Evolutionary conservation across 805 yeast genomes (phyloP), one percentile per base, ranked within the genome.

Genomic region (Candida sanyiensis): DNA sequence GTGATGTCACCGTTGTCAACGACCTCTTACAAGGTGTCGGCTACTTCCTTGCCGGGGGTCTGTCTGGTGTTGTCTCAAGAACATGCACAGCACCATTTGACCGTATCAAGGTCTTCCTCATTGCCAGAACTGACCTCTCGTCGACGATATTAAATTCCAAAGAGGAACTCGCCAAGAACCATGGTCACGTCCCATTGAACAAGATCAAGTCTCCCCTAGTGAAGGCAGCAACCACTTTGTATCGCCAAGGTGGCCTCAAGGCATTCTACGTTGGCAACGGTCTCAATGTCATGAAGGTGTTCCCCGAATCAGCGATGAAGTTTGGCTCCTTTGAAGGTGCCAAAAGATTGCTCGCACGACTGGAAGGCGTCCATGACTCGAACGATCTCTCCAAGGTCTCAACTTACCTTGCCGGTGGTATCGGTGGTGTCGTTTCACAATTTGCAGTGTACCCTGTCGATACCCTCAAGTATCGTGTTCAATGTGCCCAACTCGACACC

Each of bases 31-130:
- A 83, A 55, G 95, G 96, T 23, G 72, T 87, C 45, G 96, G 97
- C 1, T 93, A 77, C 61, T 93, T 93, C 55, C 63, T 89, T 24
- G 95, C 96, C 2, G 98, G 98, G 28, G 98, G 98, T 0, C 60
- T 89, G 16, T 84, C 96, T 2, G 98, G 98, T 2, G 98, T 90
- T 2, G 83, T 93, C 4, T 87, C 96, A 11, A 77, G 98, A 63
- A 88, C 97, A 0, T 83, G 93, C 51, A 93, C 98, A 0, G 98
- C 97, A 0, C 98, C 98, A 9, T 85, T 93, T 47, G 98, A 93
- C 60, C 74, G 98, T 57, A 75, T 93, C 17, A 93, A 93, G 58
- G 97, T 93, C 11, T 93, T 85, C 51, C 66, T 93, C 35, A 93
- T 93, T 52, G 97, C 97, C 1, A 75, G 95, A 58, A 81, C 96